These are phyloP conservation scores for Brassica carinata DNA, from an alignment of 345 rosid genomes.

Conservation along the genomic window DNA sequence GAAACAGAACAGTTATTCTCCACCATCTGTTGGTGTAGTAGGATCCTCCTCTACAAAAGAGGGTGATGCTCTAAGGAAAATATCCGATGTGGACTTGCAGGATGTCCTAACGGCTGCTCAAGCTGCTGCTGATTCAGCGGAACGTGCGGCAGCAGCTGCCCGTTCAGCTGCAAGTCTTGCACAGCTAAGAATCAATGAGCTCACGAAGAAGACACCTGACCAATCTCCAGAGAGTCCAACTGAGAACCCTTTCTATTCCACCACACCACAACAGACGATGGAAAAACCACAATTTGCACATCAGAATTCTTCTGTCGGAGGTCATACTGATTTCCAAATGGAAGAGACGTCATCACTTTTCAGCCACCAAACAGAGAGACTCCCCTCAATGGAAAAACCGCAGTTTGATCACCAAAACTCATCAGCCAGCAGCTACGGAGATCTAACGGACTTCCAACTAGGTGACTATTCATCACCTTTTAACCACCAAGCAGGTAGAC, in stretches of 20 bases:
- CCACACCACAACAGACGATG: conserved; percentile 13
- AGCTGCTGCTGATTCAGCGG: conserved; percentile 90
- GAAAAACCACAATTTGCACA: conserved; percentile 28
- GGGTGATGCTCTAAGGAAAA: conserved; percentile 36
- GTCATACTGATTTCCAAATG: not conserved
- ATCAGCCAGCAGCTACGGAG: conserved; percentile 60
- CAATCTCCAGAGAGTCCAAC: conserved; percentile 38
- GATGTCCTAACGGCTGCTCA: conserved; percentile 89
- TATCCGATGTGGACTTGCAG: conserved; percentile 61
- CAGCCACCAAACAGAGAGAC: conserved; percentile 39
- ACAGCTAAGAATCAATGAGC: conserved; percentile 73
- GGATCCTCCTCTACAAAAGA: conserved; percentile 20
- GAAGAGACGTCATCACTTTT: conserved; percentile 44
- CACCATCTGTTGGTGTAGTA: conserved; percentile 16
- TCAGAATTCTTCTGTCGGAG: conserved; percentile 25
- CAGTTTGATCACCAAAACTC: conserved; percentile 36
- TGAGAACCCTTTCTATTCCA: conserved; percentile 67
- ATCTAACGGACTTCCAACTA: conserved; percentile 27
- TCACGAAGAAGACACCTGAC: conserved; percentile 56
- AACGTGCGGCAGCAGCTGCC: conserved; percentile 89
- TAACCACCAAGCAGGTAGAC: conserved; percentile 35
- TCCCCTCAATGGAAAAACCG: conserved; percentile 35
- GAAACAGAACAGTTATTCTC: conserved; percentile 16
- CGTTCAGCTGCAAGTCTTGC: conserved; percentile 94
- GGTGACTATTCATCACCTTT: conserved; percentile 44